Evolutionary conservation across 2,329 filamentous ascomycete species (phyloP), one percentile per base, ranked within the genome.

Genomic region (Hymenoscyphus repandus): DNA sequence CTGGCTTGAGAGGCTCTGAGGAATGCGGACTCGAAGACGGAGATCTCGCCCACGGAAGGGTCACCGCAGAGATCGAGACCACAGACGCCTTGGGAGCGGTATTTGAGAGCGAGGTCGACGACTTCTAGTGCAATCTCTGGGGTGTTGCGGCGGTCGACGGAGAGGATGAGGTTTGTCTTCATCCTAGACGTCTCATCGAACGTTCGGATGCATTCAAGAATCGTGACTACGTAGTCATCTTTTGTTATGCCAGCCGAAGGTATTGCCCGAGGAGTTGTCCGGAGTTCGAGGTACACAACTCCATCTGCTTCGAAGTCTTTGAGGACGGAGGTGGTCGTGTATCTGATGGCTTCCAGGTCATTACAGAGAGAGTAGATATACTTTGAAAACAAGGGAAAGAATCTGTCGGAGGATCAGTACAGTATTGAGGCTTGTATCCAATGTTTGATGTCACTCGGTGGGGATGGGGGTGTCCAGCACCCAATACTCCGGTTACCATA

Each of bases 11-110:
- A 77, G 5, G 85, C 86, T 49, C 72, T 70, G 1, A 65, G 59
- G 58, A 93, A 86, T 0, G 81, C 76, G 0, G 74, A 69, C 1
- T 72, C 70, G 64, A 89, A 86, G 6, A 78, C 68, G 13, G 73
- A 68, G 17, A 91, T 72, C 45, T 82, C 75, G 9, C 83, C 82
- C 55, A 73, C 75, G 0, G 76, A 71, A 1, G 88, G 88, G 62
- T 95, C 82, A 15, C 89, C 89, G 67, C 88, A 92, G 17, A 93
- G 77, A 63, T 93, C 89, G 18, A 93, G 68, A 12, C 83, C 88
- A 1, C 92, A 84, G 4, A 92, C 78, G 15, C 81, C 80, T 4
- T 68, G 63, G 34, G 61, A 56, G 12, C 68, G 69, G 64, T 83
- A 79, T 51, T 71, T 70, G 42, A 77, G 66, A 1, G 86, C 86